phyloP scores from a whole-genome alignment of 331 rosid species.

The Malus hybrid region DNA sequence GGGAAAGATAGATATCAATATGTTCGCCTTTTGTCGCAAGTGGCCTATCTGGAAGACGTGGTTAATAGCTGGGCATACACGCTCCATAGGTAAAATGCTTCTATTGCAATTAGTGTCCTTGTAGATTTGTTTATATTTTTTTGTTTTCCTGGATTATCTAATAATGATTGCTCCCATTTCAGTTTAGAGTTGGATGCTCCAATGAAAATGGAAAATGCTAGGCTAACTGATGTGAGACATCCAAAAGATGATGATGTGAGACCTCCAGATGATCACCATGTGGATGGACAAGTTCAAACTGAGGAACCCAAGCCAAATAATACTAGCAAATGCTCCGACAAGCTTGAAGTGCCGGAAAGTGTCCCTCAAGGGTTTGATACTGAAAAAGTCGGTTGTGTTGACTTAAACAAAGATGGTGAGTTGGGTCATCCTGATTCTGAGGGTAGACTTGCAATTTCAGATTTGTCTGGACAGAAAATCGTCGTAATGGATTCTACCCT shows the following conservation, averaged over 20 bases:
- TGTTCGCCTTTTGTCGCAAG: constrained; percentile 84
- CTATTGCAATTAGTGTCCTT: constrained; percentile 2
- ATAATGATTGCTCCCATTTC: constrained; percentile 36
- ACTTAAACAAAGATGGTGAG: constrained; percentile 38
- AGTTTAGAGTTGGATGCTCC: constrained; percentile 70
- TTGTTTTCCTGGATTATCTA: constrained; percentile 8
- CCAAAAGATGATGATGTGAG: constrained; percentile 12
- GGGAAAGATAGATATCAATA: constrained; percentile 79
- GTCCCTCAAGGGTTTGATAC: constrained; percentile 29
- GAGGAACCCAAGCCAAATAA: constrained; percentile 29
- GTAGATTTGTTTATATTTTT: constrained; percentile 5
- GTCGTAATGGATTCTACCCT: constrained; percentile 12
- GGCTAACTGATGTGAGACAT: constrained; percentile 12
- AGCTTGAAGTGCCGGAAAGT: constrained; percentile 33
- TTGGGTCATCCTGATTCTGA: constrained; percentile 20
- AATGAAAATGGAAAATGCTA: constrained; percentile 19
- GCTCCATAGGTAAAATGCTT: constrained; percentile 57
- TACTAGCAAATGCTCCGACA: constrained; percentile 27
- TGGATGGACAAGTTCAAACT: constrained; percentile 35
- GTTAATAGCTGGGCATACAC: constrained; percentile 85
- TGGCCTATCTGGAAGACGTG: constrained; percentile 89
- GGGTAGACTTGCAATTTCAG: constrained; percentile 23
- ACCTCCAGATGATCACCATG: constrained; percentile 13
- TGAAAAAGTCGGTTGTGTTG: constrained; percentile 24
- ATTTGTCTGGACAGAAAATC: constrained; percentile 25